Evolutionary conservation across 805 yeast species (phyloP).

Genomic region (Spathaspora passalidarum): DNA sequence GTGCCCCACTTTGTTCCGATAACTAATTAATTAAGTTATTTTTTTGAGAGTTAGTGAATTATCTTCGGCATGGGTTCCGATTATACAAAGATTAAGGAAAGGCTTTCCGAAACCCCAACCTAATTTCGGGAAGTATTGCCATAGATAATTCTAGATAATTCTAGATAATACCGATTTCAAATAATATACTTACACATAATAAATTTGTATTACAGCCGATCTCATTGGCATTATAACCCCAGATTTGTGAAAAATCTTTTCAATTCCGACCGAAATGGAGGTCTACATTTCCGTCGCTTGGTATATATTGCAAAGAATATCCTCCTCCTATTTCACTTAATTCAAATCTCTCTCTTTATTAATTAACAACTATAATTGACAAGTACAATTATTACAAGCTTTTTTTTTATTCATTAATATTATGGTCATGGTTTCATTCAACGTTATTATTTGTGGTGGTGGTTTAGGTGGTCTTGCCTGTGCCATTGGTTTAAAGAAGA

Average conservation of each 20-base stretch:
- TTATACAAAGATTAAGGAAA: background rate
- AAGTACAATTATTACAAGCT: background rate
- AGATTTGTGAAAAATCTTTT: background rate
- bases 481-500: slow-evolving; percentile 18
- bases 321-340: background rate
- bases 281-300: background rate
- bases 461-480: slow-evolving; percentile 29
- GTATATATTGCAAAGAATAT: background rate
- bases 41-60: too few relatives aligned
- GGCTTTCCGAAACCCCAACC: background rate
- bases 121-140: background rate
- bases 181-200: background rate
- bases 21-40: background rate
- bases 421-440: slow-evolving; percentile 7
- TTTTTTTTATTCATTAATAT: background rate
- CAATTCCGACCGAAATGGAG: background rate
- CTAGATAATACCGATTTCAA: background rate
- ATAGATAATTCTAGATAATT: background rate
- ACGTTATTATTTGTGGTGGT: slow-evolving; percentile 18
- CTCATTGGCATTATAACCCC: background rate
- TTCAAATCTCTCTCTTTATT: background rate
- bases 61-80: background rate
- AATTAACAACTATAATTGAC: background rate
- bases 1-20: background rate
- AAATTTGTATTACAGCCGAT: background rate